Conservation (phyloP, 1,139 yeast species). For the Geotrichum candidum region DNA sequence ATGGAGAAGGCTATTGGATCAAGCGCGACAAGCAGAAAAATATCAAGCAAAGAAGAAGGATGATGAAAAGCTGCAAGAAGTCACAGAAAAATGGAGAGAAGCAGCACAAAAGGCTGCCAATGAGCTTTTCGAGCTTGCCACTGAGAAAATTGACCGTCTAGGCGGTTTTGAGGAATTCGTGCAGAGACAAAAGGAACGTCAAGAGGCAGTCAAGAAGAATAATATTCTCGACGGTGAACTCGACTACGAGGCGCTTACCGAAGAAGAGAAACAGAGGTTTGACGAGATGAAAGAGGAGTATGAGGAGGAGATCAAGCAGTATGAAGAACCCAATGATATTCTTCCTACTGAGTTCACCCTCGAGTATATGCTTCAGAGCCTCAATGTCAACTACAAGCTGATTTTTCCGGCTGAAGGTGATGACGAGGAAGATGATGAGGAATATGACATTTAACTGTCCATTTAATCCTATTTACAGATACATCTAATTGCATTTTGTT, state of each 20-base stretch:
- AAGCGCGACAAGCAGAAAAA: slow-evolving; percentile 36
- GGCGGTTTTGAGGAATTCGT: slow-evolving; percentile 44
- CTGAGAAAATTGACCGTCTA: slow-evolving; percentile 37
- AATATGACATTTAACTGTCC: not conserved
- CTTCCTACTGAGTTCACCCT: slow-evolving; percentile 38
- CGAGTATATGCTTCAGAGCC: slow-evolving; percentile 39
- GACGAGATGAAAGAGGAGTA: slow-evolving; percentile 23
- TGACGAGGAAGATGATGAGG: not conserved
- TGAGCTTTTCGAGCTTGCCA: slow-evolving; percentile 40
- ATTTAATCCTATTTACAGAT: not conserved
- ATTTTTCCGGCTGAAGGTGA: slow-evolving; percentile 32
- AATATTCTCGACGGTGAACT: slow-evolving; percentile 25
- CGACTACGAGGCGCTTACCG: slow-evolving; percentile 35
- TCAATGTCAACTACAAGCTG: slow-evolving; percentile 39
- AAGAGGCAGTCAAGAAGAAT: slow-evolving; percentile 12
- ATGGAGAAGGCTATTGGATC: slow-evolving; percentile 29
- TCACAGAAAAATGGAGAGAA: slow-evolving; percentile 42
- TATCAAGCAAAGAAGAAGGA: slow-evolving; percentile 31
- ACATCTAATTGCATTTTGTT: not conserved
- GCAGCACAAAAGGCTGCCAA: slow-evolving; percentile 43
- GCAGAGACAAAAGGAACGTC: slow-evolving; percentile 34
- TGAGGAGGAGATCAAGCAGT: slow-evolving; percentile 30
- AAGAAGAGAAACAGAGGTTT: slow-evolving; percentile 29
- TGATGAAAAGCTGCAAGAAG: slow-evolving; percentile 23
- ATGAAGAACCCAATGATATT: slow-evolving; percentile 30